Evolutionary conservation across 2,329 filamentous ascomycete genomes (phyloP).

Genomic region (Boeremia lycopersici): DNA sequence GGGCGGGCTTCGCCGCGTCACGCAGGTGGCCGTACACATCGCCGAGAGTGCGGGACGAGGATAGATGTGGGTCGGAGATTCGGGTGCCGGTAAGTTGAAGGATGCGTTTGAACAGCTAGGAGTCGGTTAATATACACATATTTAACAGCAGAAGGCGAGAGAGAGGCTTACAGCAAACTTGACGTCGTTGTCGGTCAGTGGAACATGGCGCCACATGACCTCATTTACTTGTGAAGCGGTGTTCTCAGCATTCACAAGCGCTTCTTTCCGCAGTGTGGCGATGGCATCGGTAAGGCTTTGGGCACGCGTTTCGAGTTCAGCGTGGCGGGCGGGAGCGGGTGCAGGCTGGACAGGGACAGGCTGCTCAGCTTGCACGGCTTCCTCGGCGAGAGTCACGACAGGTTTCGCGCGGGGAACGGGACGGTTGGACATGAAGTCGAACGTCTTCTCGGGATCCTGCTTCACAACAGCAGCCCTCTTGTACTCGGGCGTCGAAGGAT

Average conservation of each 20-base stretch:
- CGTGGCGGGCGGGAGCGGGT: conserved; percentile 14
- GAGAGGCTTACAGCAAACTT: conserved; percentile 45
- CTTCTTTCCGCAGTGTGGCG: conserved; percentile 20
- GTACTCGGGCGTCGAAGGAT: conserved; percentile 33
- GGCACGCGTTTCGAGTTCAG: conserved; percentile 23
- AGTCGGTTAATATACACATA: conserved; percentile 6
- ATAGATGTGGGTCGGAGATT: conserved; percentile 72
- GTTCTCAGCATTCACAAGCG: conserved; percentile 17
- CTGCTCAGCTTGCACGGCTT: conserved; percentile 35
- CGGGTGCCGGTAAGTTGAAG: conserved; percentile 80
- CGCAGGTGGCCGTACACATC: conserved; percentile 47
- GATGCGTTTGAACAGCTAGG: conserved; percentile 78
- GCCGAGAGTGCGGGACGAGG: conserved; percentile 42
- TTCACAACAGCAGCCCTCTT: conserved; percentile 37
- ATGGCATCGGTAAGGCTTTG: conserved; percentile 22
- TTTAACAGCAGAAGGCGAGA: neutral
- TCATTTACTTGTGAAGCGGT: conserved; percentile 16
- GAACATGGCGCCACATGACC: conserved; percentile 34
- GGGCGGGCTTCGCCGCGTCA: conserved; percentile 46
- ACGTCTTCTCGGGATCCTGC: conserved; percentile 36
- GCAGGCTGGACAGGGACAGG: conserved; percentile 5
- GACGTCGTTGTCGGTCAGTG: conserved; percentile 34
- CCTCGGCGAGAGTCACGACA: conserved; percentile 42
- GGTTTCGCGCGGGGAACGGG: conserved; percentile 38
- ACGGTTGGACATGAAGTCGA: conserved; percentile 47